A percentile compares a stretch with the other conserved stretches of the same genome.
phyloP scores from a whole-genome alignment of 306 rosid species.

The Corylus avellana region DNA sequence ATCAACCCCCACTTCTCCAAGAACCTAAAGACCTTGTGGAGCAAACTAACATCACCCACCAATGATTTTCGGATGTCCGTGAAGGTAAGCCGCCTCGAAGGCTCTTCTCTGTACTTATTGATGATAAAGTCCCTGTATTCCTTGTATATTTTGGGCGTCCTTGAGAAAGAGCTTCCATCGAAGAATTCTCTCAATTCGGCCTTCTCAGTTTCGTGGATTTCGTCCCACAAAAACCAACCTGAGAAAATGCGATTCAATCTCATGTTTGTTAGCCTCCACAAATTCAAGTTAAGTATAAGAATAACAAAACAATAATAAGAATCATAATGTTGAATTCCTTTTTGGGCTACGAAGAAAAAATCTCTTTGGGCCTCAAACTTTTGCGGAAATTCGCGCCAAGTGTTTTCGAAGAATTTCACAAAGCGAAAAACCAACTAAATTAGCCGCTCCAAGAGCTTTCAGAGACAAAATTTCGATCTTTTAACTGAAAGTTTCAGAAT shows the following conservation, averaged over 20 bases:
- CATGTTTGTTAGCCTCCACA: neutral
- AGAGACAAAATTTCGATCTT: neutral
- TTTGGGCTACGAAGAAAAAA: neutral
- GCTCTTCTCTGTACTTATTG: constrained; percentile 85
- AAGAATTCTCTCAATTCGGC: constrained; percentile 66
- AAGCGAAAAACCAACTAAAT: neutral
- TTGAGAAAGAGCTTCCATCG: constrained; percentile 64
- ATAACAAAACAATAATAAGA: neutral
- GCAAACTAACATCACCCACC: constrained; percentile 80
- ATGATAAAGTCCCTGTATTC: constrained; percentile 87
- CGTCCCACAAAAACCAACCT: constrained; percentile 98
- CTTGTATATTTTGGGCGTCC: constrained; percentile 73
- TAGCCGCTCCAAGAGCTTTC: neutral
- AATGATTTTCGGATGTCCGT: constrained; percentile 81
- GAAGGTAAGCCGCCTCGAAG: constrained; percentile 77
- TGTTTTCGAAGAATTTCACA: neutral
- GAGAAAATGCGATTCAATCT: constrained; percentile 2
- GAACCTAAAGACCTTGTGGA: constrained; percentile 70
- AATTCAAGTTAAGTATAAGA: neutral
- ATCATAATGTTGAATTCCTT: neutral
- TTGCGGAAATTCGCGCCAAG: neutral
- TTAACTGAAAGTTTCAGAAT: neutral
- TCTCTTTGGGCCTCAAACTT: neutral
- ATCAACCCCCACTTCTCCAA: constrained; percentile 79
- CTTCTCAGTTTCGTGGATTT: constrained; percentile 79